Evolutionary conservation across 2,329 filamentous ascomycete species (phyloP), one percentile per base, ranked within the genome.

Genomic region (Fonsecaea monophora): DNA sequence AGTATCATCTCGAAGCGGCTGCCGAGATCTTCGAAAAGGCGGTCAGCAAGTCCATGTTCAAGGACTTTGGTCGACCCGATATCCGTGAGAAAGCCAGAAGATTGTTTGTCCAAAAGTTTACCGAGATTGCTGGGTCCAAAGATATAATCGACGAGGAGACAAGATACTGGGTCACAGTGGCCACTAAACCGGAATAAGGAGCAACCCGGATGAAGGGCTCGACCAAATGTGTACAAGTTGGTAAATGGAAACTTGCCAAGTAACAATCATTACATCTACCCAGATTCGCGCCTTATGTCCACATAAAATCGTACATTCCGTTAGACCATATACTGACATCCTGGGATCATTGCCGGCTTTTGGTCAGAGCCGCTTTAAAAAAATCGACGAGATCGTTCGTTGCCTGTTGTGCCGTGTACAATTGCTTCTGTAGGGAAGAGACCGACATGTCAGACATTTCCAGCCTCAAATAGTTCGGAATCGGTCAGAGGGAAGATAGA

Each of bases 21-120:
- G 13, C 32, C 10, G 25, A 64, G 13, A 9, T 70, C 0, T 68
- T 66, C 57, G 64, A 67, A 5, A 42, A 65, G 15, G 56, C 63
- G n/a, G 66, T 70, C 12, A 37, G 34, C 8, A 68, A 68, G 38
- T 38, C 55, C 15, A 66, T 69, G 67, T 69, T 57, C 56, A 53
- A 54, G 38, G 40, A 59, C 25, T 69, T 69, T 61, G 67, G 57
- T 3, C 50, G 38, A 9, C 34, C 40, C 13, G 50, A 59, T 2
- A 55, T 66, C 9, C 48, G 64, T 10, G 59, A 64, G 25, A 48
- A 54, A 37, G 64, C 67, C 4, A 64, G 48, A 34, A 30, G 34
- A 1, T 35, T 69, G 60, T 69, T 69, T 45, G 38, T 66, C 9
- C 42, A 60, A 34, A 55, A 53, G 21, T 50, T 66, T 13, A 21